Evolutionary conservation across 2,329 filamentous ascomycete genomes (phyloP).

Genomic region (Coniochaeta sp.): DNA sequence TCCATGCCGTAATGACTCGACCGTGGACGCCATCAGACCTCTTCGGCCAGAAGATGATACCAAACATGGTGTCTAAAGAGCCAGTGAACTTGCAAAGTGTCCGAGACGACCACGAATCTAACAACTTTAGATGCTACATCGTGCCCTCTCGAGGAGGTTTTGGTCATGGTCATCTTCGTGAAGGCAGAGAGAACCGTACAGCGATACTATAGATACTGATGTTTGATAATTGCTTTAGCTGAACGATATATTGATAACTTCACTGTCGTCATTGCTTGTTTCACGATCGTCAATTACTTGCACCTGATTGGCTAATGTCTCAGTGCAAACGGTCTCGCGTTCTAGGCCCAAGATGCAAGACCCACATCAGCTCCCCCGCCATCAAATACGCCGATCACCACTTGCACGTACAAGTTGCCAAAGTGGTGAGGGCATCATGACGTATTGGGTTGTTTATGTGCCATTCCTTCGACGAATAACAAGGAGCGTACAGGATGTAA

Average conservation of each 20-base stretch:
- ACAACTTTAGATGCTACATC: no score
- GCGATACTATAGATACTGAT: background rate
- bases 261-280: background rate
- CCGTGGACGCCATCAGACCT: no score
- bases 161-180: no score
- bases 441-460: background rate
- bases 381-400: background rate
- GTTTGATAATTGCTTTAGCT: background rate
- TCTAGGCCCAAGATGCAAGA: background rate
- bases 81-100: no score
- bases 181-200: background rate
- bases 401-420: background rate
- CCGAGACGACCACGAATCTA: no score
- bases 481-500: background rate
- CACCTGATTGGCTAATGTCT: background rate
- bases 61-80: no score
- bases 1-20: no score
- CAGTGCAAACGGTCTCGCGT: background rate
- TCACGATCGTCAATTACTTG: background rate
- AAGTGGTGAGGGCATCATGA: conserved; percentile 1
- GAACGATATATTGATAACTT: background rate
- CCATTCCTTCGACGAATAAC: background rate
- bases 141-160: no score
- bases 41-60: no score
- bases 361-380: background rate